phyloP scores from a whole-genome alignment of 768 basidiomycete genomes.

The Suillus lakei region DNA sequence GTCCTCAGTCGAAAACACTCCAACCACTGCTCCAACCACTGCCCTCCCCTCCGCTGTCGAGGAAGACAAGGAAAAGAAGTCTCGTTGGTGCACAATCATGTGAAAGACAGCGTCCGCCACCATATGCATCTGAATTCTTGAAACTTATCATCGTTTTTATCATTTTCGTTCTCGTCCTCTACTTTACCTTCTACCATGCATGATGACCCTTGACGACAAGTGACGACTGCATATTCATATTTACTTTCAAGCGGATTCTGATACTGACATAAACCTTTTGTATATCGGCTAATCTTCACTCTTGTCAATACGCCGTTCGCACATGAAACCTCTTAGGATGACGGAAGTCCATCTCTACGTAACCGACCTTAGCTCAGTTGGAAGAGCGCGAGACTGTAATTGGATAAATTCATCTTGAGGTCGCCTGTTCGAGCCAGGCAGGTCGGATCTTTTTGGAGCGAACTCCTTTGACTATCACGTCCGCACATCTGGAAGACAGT shows the following conservation, averaged over 20 bases:
- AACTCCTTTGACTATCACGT: not conserved
- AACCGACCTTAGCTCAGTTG: constrained; percentile 47
- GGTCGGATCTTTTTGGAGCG: constrained; percentile 31
- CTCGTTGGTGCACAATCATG: constrained; percentile 24
- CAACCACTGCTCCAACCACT: constrained; percentile 11
- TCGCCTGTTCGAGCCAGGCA: constrained; percentile 50
- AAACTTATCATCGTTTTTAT: constrained; percentile 7
- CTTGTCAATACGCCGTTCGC: not conserved
- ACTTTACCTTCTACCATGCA: not conserved
- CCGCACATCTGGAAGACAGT: too few species aligned
- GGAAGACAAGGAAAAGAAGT: constrained; percentile 19
- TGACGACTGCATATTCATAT: constrained; percentile 12
- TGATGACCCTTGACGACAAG: constrained; percentile 5
- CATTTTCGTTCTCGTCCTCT: constrained; percentile 4
- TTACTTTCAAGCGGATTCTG: constrained; percentile 8
- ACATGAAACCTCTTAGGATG: not conserved
- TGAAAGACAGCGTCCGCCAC: constrained; percentile 4
- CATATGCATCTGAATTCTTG: constrained; percentile 19
- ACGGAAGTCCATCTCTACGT: not conserved
- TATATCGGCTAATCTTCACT: constrained; percentile 11
- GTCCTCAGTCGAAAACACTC: constrained; percentile 7
- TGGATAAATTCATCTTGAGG: constrained; percentile 43
- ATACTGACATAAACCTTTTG: constrained; percentile 4
- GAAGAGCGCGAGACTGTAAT: constrained; percentile 56
- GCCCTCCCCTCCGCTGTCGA: constrained; percentile 16